Conservation (phyloP, 2,329 filamentous ascomycete genomes). For the Didymella pomorum region DNA sequence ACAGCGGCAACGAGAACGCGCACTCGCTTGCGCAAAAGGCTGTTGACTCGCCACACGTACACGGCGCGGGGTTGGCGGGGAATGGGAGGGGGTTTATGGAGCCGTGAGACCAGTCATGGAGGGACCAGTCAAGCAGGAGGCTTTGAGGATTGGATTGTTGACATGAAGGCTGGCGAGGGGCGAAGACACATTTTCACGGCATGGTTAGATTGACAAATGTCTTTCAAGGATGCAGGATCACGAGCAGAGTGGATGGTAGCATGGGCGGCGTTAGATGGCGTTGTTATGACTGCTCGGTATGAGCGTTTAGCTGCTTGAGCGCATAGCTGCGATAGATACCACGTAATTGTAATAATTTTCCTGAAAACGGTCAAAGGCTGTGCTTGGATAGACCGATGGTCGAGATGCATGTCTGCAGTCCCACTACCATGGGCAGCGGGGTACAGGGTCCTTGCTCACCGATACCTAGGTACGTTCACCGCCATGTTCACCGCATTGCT, state of each 20-base stretch:
- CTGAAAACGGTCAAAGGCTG: neutral
- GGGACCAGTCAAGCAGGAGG: too few species aligned
- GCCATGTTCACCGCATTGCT: neutral
- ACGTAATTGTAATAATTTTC: constrained; percentile 21
- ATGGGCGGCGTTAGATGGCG: constrained; percentile 20
- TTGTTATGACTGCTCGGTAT: constrained; percentile 1
- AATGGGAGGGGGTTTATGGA: constrained; percentile 19
- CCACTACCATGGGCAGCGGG: neutral
- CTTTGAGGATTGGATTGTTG: neutral
- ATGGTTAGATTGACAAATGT: too few species aligned
- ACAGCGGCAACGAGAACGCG: constrained; percentile 74
- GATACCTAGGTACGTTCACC: neutral
- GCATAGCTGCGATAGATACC: constrained; percentile 10
- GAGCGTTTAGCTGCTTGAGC: neutral
- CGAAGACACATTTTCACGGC: too few species aligned
- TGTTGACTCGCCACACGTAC: constrained; percentile 15
- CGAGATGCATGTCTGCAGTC: neutral
- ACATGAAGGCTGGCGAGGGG: neutral
- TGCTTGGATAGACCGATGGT: neutral
- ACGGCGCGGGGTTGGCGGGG: constrained; percentile 15
- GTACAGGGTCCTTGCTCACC: neutral
- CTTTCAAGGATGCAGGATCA: too few species aligned
- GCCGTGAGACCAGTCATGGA: constrained; percentile 9
- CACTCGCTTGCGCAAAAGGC: constrained; percentile 11
- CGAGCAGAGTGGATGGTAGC: neutral